Evolutionary conservation across 2,329 filamentous ascomycete species (phyloP), one percentile per base, ranked within the genome.

Genomic region (Pseudonectria foliicola): DNA sequence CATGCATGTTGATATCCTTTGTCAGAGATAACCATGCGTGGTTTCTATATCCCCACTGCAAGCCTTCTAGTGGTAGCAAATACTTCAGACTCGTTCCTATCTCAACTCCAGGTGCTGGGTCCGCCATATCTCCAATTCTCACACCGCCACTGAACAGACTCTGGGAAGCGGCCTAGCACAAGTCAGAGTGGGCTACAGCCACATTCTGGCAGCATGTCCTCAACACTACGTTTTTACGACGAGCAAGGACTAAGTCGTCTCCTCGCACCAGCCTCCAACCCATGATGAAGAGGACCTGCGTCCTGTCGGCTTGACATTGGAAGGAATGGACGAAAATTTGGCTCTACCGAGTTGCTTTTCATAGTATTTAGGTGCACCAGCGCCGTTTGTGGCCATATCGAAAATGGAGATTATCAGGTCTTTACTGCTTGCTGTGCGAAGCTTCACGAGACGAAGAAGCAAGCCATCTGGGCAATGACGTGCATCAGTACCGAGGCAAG

Each of bases 361-460:
- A 31, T 36, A 24, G 28, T 27, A 14, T 27, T 28, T 11, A 36
- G 31, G 28, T 21, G 29, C 14, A 27, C 27, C n/a, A 27, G 27
- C 21, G 25, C 10, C 3, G 27, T 29, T 27, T 12, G 26, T 27
- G 23, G 26, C 15, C 23, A 13, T 24, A 36, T 37, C 13, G n/a
- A 27, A 6, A 13, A 37, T 4, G 34, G 31, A 18, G 29, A 37
- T 31, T 37, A 37, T 25, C 29, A 32, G 15, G 34, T 25, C 25
- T 37, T 37, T 30, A 37, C 34, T 14, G 25, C 34, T 32, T 31
- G 23, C 25, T 37, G 25, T 32, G 29, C 29, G 24, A 12, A 37
- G 5, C 24, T 31, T 15, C 14, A 31, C 34, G 25, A 32, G 5
- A 37, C 29, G 6, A 18, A 25, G 16, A 25, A 13, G 18, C 23